Percentiles rank a stretch among this genome's conserved stretches.
Evolutionary conservation across 2,329 filamentous ascomycete genomes (phyloP).

Genomic region (Cryphonectria japonica): DNA sequence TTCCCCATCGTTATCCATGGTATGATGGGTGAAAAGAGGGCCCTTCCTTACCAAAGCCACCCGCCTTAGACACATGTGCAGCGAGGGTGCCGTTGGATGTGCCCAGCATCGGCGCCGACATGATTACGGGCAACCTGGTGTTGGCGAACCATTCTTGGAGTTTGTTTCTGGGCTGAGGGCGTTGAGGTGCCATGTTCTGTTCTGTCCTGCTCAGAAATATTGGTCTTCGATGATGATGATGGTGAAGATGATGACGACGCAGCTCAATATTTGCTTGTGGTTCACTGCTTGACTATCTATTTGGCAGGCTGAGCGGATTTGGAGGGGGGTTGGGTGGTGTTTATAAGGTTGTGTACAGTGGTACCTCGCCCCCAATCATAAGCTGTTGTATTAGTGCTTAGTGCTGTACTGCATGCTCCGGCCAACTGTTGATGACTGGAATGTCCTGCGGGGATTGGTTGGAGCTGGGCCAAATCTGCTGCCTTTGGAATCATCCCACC

Average conservation of each 20-base stretch:
- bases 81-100: conserved; percentile 44
- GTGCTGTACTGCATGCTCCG: too few species aligned
- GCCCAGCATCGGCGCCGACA: conserved; percentile 48
- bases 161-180: conserved; percentile 15
- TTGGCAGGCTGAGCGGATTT: neutral
- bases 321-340: neutral
- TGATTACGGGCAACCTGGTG: conserved; percentile 42
- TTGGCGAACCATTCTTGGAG: conserved; percentile 42
- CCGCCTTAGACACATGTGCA: conserved; percentile 45
- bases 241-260: neutral
- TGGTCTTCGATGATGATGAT: neutral
- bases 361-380: too few species aligned
- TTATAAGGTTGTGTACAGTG: neutral
- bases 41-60: conserved; percentile 42
- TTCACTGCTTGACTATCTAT: neutral
- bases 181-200: conserved; percentile 23
- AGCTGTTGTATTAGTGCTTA: too few species aligned
- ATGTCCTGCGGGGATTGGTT: neutral
- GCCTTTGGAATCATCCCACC: neutral
- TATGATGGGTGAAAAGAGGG: neutral
- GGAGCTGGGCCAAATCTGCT: too few species aligned
- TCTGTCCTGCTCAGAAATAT: neutral
- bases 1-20: too few species aligned
- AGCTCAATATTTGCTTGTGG: neutral
- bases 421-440: neutral